These are phyloP conservation scores for Pilaira anomala DNA, from an alignment of 192 early-diverging fungal species.

Conservation along the genomic window DNA sequence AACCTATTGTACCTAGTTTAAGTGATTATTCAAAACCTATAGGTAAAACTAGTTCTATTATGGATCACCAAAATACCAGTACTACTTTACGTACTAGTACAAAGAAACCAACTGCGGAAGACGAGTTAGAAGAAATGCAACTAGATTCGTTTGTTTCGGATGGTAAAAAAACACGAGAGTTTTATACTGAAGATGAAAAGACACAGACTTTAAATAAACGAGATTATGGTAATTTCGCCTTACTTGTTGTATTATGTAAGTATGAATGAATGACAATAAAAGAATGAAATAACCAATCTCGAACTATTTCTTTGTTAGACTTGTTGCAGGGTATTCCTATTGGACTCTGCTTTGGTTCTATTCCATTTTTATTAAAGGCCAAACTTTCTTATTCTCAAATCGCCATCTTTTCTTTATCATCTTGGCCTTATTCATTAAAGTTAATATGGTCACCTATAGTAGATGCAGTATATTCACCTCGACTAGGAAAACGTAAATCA, in stretches of 20 bases:
- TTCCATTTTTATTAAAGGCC: constrained; percentile 93
- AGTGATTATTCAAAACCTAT: constrained; percentile 79
- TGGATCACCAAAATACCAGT: constrained; percentile 51
- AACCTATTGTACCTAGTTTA: constrained; percentile 65
- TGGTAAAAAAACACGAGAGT: not conserved
- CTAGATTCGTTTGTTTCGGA: not conserved
- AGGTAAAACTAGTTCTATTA: constrained; percentile 68
- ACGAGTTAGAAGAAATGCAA: constrained; percentile 22
- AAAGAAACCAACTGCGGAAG: not conserved
- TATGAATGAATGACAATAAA: too few relatives aligned
- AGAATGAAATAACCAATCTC: too few relatives aligned
- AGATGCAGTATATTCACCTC: constrained; percentile 80
- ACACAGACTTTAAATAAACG: constrained; percentile 9
- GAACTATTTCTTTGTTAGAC: too few relatives aligned
- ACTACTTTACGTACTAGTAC: constrained; percentile 11
- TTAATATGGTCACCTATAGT: constrained; percentile 98
- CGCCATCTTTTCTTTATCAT: constrained; percentile 90
- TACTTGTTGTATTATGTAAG: constrained; percentile 57
- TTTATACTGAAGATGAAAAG: not conserved
- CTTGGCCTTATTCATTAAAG: constrained; percentile 97
- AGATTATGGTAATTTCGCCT: constrained; percentile 44
- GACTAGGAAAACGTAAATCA: constrained; percentile 87
- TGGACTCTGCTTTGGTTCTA: constrained; percentile 84
- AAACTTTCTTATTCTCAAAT: constrained; percentile 91
- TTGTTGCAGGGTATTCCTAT: constrained; percentile 94